Conservation (phyloP, 371 early-diverging fungal genomes). For the Rhizopus microsporus region DNA sequence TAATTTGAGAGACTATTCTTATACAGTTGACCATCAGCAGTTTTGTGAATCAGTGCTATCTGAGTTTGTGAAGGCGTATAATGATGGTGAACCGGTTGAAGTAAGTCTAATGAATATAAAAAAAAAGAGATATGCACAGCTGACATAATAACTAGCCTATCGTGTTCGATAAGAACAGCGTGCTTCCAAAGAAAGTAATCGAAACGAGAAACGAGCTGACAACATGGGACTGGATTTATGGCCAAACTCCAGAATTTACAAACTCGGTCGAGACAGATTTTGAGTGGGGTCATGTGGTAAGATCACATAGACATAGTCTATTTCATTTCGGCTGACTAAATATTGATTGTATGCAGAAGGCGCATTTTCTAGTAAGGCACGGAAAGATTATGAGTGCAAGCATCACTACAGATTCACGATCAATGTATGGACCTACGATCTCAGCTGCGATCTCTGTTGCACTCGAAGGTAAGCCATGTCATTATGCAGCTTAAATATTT, state of each 20-base stretch:
- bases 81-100: conserved; percentile 39
- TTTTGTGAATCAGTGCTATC: conserved; percentile 78
- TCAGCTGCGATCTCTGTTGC: conserved; percentile 42
- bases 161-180: conserved; percentile 31
- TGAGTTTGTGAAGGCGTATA: conserved; percentile 65
- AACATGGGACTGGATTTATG: conserved; percentile 92
- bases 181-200: conserved; percentile 37
- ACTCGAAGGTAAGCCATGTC: conserved; percentile 34
- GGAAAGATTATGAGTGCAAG: conserved; percentile 44
- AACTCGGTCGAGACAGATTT: conserved; percentile 56
- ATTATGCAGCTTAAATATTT: not conserved
- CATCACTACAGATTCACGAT: conserved; percentile 26
- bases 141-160: conserved; percentile 31
- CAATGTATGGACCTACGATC: conserved; percentile 38
- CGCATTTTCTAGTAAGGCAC: conserved; percentile 34
- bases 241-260: conserved; percentile 92
- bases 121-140: conserved; percentile 1
- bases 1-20: conserved; percentile 77
- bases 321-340: not conserved
- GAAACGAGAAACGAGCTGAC: conserved; percentile 44
- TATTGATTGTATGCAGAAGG: conserved; percentile 19
- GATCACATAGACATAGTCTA: conserved; percentile 3
- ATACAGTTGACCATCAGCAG: conserved; percentile 77
- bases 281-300: conserved; percentile 67
- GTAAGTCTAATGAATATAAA: conserved; percentile 19